A percentile compares a stretch with the other conserved stretches of the same genome.
Conservation (phyloP, 495 filamentous ascomycete species). For the Podospora bellae-mahoneyi region DNA sequence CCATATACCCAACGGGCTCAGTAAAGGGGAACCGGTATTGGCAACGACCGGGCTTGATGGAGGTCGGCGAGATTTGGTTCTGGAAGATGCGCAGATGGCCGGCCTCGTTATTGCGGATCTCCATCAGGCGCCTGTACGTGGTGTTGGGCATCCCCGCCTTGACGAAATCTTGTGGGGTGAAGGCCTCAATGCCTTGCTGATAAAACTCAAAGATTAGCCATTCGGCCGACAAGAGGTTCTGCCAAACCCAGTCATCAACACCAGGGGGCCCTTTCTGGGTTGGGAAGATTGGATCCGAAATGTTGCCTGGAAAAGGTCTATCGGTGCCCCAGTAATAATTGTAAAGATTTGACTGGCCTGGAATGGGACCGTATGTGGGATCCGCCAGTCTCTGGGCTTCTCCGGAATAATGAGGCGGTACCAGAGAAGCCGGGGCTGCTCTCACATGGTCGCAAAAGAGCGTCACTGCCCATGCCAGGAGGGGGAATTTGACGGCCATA, state of each 20-base stretch:
- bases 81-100: conserved; percentile 56
- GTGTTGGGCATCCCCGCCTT: conserved; percentile 41
- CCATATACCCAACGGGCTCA: conserved; percentile 41
- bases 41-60: conserved; percentile 52
- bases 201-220: conserved; percentile 57
- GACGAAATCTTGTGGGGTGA: conserved; percentile 42
- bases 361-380: conserved; percentile 40
- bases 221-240: conserved; percentile 53
- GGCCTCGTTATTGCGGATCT: conserved; percentile 57
- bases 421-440: not conserved
- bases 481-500: not conserved
- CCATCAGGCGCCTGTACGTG: conserved; percentile 49
- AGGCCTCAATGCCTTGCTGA: conserved; percentile 48
- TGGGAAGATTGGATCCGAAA: conserved; percentile 42
- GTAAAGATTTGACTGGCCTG: conserved; percentile 44
- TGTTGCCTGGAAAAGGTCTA: conserved; percentile 46
- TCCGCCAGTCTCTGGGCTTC: conserved; percentile 39
- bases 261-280: conserved; percentile 38
- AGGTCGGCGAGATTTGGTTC: conserved; percentile 49
- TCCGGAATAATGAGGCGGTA: conserved; percentile 14
- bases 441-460: not conserved
- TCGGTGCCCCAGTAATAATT: conserved; percentile 42
- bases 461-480: not conserved
- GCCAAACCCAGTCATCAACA: conserved; percentile 48
- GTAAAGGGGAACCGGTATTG: conserved; percentile 45